These are phyloP conservation scores for Zizania latifolia DNA, from an alignment of 176 grass and related monocot species.

Conservation along the genomic window DNA sequence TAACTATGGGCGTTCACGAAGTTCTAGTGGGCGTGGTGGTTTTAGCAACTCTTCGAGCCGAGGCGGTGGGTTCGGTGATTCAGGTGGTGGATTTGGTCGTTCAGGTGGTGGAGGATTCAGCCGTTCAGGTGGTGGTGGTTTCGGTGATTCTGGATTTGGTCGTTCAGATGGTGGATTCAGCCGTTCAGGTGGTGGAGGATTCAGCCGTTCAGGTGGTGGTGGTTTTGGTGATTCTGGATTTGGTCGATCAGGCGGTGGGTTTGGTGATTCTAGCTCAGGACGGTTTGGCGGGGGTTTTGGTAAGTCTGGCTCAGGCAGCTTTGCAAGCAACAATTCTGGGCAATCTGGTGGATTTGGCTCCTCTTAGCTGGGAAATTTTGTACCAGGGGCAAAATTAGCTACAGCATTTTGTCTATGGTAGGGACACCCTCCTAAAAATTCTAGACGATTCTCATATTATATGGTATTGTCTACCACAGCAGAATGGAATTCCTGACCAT, in stretches of 20 bases:
- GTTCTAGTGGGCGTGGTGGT: slow-evolving; percentile 42
- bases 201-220: slow-evolving; percentile 27
- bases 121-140: slow-evolving; percentile 30
- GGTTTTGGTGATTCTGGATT: slow-evolving; percentile 31
- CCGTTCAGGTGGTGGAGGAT: slow-evolving; percentile 24
- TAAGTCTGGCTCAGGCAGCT: no score
- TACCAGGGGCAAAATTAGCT: no score
- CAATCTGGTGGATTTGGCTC: no score
- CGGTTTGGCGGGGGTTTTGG: no score
- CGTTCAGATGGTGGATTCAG: slow-evolving; percentile 30
- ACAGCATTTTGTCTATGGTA: no score
- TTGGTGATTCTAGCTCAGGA: slow-evolving; percentile 11
- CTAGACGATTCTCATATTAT: no score
- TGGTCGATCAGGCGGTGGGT: slow-evolving; percentile 36
- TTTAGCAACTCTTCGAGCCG: slow-evolving; percentile 23
- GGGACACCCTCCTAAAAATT: no score
- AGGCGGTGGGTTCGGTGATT: slow-evolving; percentile 32
- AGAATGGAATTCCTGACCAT: no score
- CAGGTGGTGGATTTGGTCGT: slow-evolving; percentile 25
- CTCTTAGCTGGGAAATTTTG: no score
- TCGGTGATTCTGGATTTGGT: slow-evolving; percentile 33
- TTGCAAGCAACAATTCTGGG: no score
- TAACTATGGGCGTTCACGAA: not conserved
- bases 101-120: slow-evolving; percentile 28
- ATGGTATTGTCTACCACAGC: no score